Evolutionary conservation across 352 stramenopile genomes (phyloP).

Genomic region (Phytophthora citrophthora): DNA sequence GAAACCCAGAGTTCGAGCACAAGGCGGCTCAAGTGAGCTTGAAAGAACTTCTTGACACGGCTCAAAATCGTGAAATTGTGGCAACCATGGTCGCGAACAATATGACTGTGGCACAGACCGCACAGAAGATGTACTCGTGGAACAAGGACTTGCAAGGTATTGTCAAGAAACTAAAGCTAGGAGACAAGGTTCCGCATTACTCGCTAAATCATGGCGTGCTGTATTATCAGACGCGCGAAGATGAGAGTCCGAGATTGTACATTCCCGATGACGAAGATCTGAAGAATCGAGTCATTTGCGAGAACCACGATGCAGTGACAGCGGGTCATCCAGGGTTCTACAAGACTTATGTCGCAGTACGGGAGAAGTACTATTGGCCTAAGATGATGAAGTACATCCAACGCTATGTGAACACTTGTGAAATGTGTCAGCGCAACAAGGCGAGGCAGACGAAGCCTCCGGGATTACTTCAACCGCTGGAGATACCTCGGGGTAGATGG

Average conservation of each 20-base stretch:
- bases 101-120: no score
- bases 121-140: no score
- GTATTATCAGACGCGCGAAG: conserved; percentile 5
- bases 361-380: conserved; percentile 12
- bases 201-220: no score
- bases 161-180: no score
- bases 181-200: no score
- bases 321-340: conserved; percentile 5
- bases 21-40: conserved; percentile 17
- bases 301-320: conserved; percentile 4
- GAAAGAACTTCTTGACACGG: conserved; percentile 6
- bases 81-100: background rate
- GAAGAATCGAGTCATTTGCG: conserved; percentile 20
- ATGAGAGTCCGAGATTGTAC: background rate
- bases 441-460: conserved; percentile 17
- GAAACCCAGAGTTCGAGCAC: conserved; percentile 8
- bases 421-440: conserved; percentile 19
- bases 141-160: no score
- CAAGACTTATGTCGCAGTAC: no score
- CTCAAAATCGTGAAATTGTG: conserved; percentile 13
- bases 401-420: conserved; percentile 20
- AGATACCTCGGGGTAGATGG: conserved; percentile 7
- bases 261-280: conserved; percentile 21
- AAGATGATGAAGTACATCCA: conserved; percentile 26
- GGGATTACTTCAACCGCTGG: conserved; percentile 11